phyloP scores from a whole-genome alignment of 2,329 filamentous ascomycete genomes.

The Huntiella omanensis region DNA sequence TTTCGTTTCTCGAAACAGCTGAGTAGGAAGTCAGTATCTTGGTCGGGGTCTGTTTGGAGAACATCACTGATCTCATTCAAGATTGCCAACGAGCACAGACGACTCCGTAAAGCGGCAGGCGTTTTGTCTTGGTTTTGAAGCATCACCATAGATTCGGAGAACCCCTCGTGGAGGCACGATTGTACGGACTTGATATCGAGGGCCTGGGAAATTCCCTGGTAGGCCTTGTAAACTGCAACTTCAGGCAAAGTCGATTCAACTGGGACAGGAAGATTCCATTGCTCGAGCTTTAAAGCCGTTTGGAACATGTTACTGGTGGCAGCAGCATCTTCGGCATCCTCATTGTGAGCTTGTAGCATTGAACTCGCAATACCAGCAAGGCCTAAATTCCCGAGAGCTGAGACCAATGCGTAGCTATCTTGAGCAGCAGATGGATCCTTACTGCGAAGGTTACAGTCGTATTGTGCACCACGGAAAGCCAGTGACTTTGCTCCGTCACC shows the following conservation, averaged over 20 bases:
- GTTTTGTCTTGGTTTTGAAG: conserved; percentile 31
- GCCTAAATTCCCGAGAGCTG: conserved; percentile 61
- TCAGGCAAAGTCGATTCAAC: conserved; percentile 40
- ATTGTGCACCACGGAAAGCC: conserved; percentile 75
- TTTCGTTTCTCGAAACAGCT: conserved; percentile 44
- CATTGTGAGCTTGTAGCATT: conserved; percentile 48
- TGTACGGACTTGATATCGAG: conserved; percentile 34
- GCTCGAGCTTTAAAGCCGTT: conserved; percentile 64
- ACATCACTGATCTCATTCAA: conserved; percentile 70
- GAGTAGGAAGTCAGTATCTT: conserved; percentile 44
- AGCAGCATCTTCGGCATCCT: conserved; percentile 31
- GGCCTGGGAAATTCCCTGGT: conserved; percentile 59
- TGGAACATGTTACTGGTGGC: conserved; percentile 56
- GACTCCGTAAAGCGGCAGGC: conserved; percentile 32
- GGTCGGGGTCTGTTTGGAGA: conserved; percentile 37
- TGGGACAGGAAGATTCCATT: conserved; percentile 78
- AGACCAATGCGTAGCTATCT: conserved; percentile 53
- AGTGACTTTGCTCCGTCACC: conserved; percentile 71
- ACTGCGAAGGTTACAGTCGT: conserved; percentile 63
- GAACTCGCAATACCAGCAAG: conserved; percentile 73
- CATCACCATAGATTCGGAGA: conserved; percentile 39
- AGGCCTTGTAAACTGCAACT: conserved; percentile 58
- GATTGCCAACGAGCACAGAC: conserved; percentile 46
- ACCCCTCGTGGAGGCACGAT: conserved; percentile 41
- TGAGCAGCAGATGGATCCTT: conserved; percentile 32